A percentile compares a stretch with the other conserved stretches of the same genome.
Conservation (phyloP, 345 rosid species). For the Carallia pectinifolia region DNA sequence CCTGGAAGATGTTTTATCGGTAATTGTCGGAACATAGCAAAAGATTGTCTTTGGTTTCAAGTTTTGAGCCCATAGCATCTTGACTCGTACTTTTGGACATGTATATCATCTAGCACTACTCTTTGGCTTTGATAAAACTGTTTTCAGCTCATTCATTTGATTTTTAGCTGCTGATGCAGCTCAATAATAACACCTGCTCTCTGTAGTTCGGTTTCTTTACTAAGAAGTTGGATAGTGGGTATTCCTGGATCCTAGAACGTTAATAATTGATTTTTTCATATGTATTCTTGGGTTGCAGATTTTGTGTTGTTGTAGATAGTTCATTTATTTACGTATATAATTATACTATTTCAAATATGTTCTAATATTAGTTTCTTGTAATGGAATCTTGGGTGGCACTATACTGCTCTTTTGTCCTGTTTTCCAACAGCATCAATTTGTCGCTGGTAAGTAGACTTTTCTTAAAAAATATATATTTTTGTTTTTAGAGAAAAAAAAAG, state of each 20-base stretch:
- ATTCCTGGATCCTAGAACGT: not conserved
- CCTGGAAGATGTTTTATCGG: not conserved
- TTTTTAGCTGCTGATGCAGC: not conserved
- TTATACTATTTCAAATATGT: slow-evolving; percentile 14
- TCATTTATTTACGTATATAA: not conserved
- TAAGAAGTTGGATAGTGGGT: not conserved
- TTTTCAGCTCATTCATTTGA: not conserved
- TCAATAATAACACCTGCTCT: not conserved
- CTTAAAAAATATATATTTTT: not conserved
- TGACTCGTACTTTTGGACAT: no score
- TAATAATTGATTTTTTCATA: not conserved
- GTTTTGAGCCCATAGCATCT: not conserved
- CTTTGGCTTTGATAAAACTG: not conserved
- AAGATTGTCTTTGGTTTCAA: not conserved
- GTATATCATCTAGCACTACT: not conserved
- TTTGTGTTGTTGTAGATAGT: not conserved
- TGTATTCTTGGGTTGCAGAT: not conserved
- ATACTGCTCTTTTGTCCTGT: slow-evolving; percentile 20
- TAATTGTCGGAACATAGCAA: not conserved
- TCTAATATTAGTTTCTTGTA: slow-evolving; percentile 29
- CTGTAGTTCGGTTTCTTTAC: not conserved
- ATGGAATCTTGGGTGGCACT: slow-evolving; percentile 37
- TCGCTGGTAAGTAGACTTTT: slow-evolving; percentile 63
- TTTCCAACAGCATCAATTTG: slow-evolving; percentile 86
- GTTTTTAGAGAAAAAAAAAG: not conserved